A percentile compares a stretch with the other conserved stretches of the same genome.
Evolutionary conservation across 2,329 filamentous ascomycete genomes (phyloP).

Genomic region (Xylaria sp.): DNA sequence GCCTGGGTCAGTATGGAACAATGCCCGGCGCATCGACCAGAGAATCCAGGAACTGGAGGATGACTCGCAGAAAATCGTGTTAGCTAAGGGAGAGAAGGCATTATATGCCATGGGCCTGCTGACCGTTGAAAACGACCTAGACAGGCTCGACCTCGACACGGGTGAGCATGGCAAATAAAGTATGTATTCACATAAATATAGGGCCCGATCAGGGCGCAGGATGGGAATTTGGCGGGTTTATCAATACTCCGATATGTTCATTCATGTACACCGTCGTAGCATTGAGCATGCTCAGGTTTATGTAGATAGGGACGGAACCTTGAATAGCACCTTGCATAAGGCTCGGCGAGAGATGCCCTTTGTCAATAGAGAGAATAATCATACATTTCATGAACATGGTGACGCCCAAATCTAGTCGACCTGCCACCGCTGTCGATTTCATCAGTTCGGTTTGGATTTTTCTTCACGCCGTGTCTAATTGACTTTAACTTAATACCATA

Average conservation of each 20-base stretch:
- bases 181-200: constrained; percentile 2
- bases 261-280: no score
- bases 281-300: no score
- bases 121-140: constrained; percentile 75
- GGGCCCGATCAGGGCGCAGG: no score
- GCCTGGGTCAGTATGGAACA: constrained; percentile 50
- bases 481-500: neutral
- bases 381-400: constrained; percentile 1
- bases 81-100: constrained; percentile 65
- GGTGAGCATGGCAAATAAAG: constrained; percentile 29
- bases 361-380: constrained; percentile 3
- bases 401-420: neutral
- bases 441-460: neutral
- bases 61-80: constrained; percentile 52
- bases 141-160: constrained; percentile 60
- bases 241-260: no score
- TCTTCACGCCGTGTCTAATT: constrained; percentile 12
- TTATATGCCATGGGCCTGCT: constrained; percentile 80
- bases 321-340: no score
- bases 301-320: no score
- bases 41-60: constrained; percentile 52
- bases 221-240: no score
- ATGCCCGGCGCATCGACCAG: constrained; percentile 53
- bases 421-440: constrained; percentile 1
- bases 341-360: no score